These are phyloP conservation scores for Trichophyton simii DNA, from an alignment of 2,329 filamentous ascomycete species.

Conservation along the genomic window DNA sequence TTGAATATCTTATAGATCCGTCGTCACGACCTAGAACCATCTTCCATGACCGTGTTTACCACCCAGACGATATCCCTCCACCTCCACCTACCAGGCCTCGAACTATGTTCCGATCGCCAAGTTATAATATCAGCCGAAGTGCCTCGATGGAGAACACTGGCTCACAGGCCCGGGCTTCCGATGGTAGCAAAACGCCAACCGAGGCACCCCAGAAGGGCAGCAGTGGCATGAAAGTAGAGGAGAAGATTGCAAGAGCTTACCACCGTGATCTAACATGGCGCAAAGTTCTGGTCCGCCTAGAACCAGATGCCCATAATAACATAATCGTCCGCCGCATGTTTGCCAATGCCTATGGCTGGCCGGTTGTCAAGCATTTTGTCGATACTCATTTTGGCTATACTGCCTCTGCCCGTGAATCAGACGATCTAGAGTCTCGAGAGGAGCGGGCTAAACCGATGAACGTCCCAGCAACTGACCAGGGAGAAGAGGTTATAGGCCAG, in stretches of 20 bases:
- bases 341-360: slow-evolving; percentile 94
- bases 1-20: slow-evolving; percentile 74
- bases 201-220: slow-evolving; percentile 8
- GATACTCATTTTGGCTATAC: slow-evolving; percentile 86
- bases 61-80: slow-evolving; percentile 80
- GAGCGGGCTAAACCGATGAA: slow-evolving; percentile 56
- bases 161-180: slow-evolving; percentile 1
- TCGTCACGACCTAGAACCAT: slow-evolving; percentile 73
- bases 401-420: slow-evolving; percentile 50
- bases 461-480: slow-evolving; percentile 48
- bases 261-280: slow-evolving; percentile 87
- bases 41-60: slow-evolving; percentile 92
- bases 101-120: slow-evolving; percentile 26
- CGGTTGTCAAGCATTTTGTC: slow-evolving; percentile 85
- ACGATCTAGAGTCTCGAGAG: slow-evolving; percentile 51
- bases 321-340: slow-evolving; percentile 95
- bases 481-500: slow-evolving; percentile 48
- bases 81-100: slow-evolving; percentile 44
- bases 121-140: slow-evolving; percentile 7
- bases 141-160: slow-evolving; percentile 4
- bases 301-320: slow-evolving; percentile 97
- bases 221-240: slow-evolving; percentile 70
- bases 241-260: slow-evolving; percentile 94
- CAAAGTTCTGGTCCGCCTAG: slow-evolving; percentile 87
- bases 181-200: background rate